phyloP scores from a whole-genome alignment of 1,284 basidiomycete genomes.

The Rhodotorula sp. region DNA sequence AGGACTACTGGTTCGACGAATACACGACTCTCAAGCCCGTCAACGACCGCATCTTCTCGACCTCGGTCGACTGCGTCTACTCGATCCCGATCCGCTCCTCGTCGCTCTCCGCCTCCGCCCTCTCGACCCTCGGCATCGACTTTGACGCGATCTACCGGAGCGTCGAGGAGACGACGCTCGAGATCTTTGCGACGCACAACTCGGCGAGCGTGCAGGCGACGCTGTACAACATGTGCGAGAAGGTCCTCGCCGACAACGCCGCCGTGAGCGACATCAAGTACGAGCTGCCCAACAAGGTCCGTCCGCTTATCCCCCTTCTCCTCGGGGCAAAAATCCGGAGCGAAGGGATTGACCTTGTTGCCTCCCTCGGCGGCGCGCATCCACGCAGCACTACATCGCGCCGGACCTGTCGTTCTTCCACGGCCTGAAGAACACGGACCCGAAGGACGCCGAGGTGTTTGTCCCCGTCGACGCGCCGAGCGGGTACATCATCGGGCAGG shows the following conservation, averaged over 20 bases:
- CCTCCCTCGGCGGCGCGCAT: background rate
- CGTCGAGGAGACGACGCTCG: constrained; percentile 69
- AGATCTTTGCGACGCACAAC: constrained; percentile 81
- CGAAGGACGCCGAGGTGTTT: constrained; percentile 46
- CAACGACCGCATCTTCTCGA: constrained; percentile 84
- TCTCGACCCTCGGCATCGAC: constrained; percentile 56
- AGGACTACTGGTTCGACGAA: constrained; percentile 79
- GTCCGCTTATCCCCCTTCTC: background rate
- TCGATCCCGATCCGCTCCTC: constrained; percentile 58
- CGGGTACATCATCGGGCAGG: constrained; percentile 47
- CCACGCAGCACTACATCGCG: constrained; percentile 69
- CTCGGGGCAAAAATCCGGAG: no score
- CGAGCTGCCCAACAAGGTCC: constrained; percentile 75
- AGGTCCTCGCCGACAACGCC: constrained; percentile 66
- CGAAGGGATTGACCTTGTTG: no score
- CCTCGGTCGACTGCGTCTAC: constrained; percentile 73
- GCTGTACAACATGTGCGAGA: constrained; percentile 77
- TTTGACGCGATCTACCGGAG: constrained; percentile 56
- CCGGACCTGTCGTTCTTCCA: constrained; percentile 41
- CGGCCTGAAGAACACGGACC: constrained; percentile 41
- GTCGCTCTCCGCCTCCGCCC: constrained; percentile 56
- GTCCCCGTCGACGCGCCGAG: constrained; percentile 18
- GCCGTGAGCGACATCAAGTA: constrained; percentile 69
- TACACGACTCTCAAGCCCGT: constrained; percentile 79
- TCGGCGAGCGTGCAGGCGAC: constrained; percentile 82